Conservation (phyloP, 2,329 filamentous ascomycete species). For the Anisogramma anomala region DNA sequence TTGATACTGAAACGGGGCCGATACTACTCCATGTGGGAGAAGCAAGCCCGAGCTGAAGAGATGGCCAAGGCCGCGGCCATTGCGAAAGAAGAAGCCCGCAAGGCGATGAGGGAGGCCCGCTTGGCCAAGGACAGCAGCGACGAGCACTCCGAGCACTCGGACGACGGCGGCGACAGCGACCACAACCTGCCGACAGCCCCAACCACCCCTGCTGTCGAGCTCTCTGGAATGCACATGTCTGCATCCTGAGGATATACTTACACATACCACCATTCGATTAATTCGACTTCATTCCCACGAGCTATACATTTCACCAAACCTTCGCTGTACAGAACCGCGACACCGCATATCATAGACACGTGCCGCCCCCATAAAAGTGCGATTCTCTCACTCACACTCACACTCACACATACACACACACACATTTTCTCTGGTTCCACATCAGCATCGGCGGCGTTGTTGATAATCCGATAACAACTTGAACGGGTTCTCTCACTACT, state of each 20-base stretch:
- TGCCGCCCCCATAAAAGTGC: slow-evolving; percentile 6
- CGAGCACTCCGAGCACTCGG: slow-evolving; percentile 32
- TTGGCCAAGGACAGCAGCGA: slow-evolving; percentile 31
- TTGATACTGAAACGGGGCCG: slow-evolving; percentile 58
- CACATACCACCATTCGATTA: neutral
- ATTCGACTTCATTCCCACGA: no score
- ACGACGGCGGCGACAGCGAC: slow-evolving; percentile 34
- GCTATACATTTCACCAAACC: slow-evolving; percentile 7
- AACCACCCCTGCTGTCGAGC: slow-evolving; percentile 21
- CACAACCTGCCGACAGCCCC: slow-evolving; percentile 28
- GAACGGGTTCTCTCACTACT: slow-evolving; percentile 2
- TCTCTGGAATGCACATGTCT: slow-evolving; percentile 7
- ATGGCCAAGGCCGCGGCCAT: slow-evolving; percentile 49
- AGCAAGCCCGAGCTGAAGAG: slow-evolving; percentile 69
- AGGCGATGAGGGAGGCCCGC: slow-evolving; percentile 38
- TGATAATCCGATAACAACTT: slow-evolving; percentile 4
- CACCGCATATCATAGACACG: slow-evolving; percentile 11
- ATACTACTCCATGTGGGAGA: slow-evolving; percentile 80
- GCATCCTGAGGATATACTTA: neutral
- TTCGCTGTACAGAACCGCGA: slow-evolving; percentile 10
- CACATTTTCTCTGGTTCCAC: slow-evolving; percentile 5
- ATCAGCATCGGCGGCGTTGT: slow-evolving; percentile 18
- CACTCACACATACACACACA: no score
- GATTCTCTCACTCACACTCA: no score
- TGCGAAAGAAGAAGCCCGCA: slow-evolving; percentile 31